These are phyloP conservation scores for Penstemon barbatus DNA, from an alignment of 257 asterid species.

Conservation along the genomic window DNA sequence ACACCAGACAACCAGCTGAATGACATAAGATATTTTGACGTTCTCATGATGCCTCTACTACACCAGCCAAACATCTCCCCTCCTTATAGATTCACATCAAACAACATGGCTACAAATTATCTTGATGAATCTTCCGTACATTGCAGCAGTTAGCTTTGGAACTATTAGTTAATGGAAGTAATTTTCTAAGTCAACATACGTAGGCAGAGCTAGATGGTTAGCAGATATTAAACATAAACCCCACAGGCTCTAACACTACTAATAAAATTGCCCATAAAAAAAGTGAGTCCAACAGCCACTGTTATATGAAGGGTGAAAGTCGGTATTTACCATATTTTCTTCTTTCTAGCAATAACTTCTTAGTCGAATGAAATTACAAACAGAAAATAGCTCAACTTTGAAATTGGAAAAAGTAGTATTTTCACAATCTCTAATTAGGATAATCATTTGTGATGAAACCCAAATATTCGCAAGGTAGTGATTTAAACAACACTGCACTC, in stretches of 20 bases:
- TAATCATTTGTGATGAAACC: not conserved
- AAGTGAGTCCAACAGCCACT: not conserved
- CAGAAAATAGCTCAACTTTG: not conserved
- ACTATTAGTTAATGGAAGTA: conserved; percentile 3
- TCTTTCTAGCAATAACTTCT: not conserved
- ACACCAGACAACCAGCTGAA: conserved; percentile 17
- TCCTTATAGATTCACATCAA: conserved; percentile 16
- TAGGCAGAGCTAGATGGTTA: not conserved
- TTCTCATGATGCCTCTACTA: not conserved
- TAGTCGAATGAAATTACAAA: not conserved
- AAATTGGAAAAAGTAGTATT: not conserved
- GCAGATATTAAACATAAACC: not conserved
- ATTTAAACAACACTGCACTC: not conserved
- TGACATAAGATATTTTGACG: not conserved
- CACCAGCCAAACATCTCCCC: conserved; percentile 20
- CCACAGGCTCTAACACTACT: not conserved
- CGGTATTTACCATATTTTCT: not conserved
- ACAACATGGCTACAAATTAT: conserved; percentile 10
- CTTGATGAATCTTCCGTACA: conserved; percentile 2
- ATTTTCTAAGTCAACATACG: conserved; percentile 1
- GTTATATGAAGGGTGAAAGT: conserved; percentile 1
- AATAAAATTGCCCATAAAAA: not conserved
- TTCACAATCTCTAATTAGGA: not conserved
- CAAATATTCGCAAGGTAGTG: not conserved
- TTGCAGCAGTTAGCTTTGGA: not conserved